A percentile compares a stretch with the other conserved stretches of the same genome.
These are phyloP conservation scores for Ceratobasidium sp. DNA, from an alignment of 1,284 basidiomycete species.

Conservation along the genomic window DNA sequence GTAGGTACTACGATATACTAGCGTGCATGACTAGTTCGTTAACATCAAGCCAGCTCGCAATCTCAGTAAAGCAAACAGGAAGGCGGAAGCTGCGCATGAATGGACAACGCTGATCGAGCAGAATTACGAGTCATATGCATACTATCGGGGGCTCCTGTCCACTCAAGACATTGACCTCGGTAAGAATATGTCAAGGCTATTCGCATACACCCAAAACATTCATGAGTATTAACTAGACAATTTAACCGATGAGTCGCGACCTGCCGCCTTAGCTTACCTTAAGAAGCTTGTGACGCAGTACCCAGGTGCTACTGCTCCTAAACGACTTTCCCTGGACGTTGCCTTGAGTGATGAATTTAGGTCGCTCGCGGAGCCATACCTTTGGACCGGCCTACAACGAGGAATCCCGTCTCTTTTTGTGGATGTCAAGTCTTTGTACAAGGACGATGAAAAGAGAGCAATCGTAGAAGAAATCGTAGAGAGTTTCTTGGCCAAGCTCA, in stretches of 20 bases:
- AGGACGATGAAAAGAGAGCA: constrained; percentile 65
- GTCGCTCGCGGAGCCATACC: constrained; percentile 69
- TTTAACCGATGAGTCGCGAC: constrained; percentile 58
- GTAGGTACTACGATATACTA: constrained; percentile 52
- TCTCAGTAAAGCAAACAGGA: constrained; percentile 65
- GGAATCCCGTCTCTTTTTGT: constrained; percentile 94
- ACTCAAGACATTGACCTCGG: constrained; percentile 69
- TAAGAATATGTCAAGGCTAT: constrained; percentile 50
- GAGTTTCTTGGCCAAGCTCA: constrained; percentile 54
- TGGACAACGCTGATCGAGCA: constrained; percentile 82
- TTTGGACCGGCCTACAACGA: constrained; percentile 74
- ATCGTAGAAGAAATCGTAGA: constrained; percentile 76
- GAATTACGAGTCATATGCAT: constrained; percentile 83
- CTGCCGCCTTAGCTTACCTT: constrained; percentile 64
- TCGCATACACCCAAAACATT: constrained; percentile 30
- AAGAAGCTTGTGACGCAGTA: constrained; percentile 64
- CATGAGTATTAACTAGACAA: constrained; percentile 50
- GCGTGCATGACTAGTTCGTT: not conserved
- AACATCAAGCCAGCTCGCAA: constrained; percentile 63
- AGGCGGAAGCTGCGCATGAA: constrained; percentile 73
- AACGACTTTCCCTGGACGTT: constrained; percentile 71
- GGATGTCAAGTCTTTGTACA: constrained; percentile 87
- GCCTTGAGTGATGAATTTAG: constrained; percentile 67
- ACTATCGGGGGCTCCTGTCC: constrained; percentile 77
- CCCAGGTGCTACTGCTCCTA: constrained; percentile 74